Percentiles rank a stretch among this genome's conserved stretches.
Evolutionary conservation across 2,329 filamentous ascomycete species (phyloP).

Genomic region (Cercospora sojina): DNA sequence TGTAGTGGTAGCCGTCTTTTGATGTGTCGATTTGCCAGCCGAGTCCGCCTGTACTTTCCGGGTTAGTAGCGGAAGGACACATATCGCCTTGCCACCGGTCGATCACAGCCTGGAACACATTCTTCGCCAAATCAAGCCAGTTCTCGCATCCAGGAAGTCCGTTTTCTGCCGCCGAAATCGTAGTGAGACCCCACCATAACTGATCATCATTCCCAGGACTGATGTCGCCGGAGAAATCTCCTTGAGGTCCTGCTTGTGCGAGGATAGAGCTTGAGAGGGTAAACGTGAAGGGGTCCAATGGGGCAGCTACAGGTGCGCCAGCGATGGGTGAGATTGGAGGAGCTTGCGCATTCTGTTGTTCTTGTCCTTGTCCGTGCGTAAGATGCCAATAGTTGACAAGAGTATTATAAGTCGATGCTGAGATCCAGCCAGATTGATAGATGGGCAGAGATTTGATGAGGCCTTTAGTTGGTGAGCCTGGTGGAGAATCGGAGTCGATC

Average conservation of each 20-base stretch:
- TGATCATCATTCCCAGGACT: conserved; percentile 54
- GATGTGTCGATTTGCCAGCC: conserved; percentile 79
- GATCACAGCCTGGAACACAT: conserved; percentile 74
- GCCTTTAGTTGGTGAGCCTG: not conserved
- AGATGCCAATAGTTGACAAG: conserved; percentile 64
- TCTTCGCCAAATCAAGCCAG: conserved; percentile 73
- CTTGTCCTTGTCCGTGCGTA: not conserved
- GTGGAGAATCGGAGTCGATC: not conserved
- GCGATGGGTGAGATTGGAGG: not conserved
- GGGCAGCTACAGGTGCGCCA: not conserved
- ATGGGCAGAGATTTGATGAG: conserved; percentile 7
- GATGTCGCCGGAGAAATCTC: conserved; percentile 54
- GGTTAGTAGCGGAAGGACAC: conserved; percentile 45
- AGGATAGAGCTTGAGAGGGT: conserved; percentile 62
- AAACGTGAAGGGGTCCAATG: conserved; percentile 22
- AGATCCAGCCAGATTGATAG: conserved; percentile 60
- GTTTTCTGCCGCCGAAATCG: conserved; percentile 74
- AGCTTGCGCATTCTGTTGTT: not conserved
- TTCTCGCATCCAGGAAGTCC: conserved; percentile 50
- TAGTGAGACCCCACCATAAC: conserved; percentile 78
- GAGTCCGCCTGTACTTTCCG: conserved; percentile 68
- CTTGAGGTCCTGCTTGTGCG: conserved; percentile 59
- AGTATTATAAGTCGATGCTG: conserved; percentile 63
- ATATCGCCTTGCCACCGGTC: conserved; percentile 63
- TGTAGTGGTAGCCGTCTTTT: conserved; percentile 78